Evolutionary conservation across 2,329 filamentous ascomycete species (phyloP).

Genomic region (Epichloe uncinata): DNA sequence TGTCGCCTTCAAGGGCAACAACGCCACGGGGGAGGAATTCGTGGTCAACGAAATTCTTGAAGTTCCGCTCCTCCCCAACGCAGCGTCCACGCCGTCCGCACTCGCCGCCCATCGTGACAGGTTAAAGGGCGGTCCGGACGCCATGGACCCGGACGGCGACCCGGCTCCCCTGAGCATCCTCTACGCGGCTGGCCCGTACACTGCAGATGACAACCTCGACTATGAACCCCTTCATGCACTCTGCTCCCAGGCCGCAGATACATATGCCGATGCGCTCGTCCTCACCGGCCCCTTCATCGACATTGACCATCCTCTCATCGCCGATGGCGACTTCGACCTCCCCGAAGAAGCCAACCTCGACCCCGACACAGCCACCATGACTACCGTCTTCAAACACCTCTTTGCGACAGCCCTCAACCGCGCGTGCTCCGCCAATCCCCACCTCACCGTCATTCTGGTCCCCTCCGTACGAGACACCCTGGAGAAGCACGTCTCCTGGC

Average conservation of each 20-base stretch:
- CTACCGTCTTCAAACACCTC: constrained; percentile 69
- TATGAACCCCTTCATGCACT: constrained; percentile 78
- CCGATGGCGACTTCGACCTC: constrained; percentile 65
- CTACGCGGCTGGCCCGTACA: constrained; percentile 78
- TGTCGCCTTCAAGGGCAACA: constrained; percentile 74
- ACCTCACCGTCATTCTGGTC: constrained; percentile 67
- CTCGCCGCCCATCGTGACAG: constrained; percentile 58
- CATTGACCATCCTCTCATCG: constrained; percentile 76
- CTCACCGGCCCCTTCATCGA: constrained; percentile 84
- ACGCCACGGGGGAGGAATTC: constrained; percentile 75
- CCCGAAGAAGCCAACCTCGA: constrained; percentile 52
- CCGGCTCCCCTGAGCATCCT: constrained; percentile 62
- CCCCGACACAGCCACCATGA: constrained; percentile 65
- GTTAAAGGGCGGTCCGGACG: constrained; percentile 50
- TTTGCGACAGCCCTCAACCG: constrained; percentile 61
- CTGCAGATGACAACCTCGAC: constrained; percentile 79
- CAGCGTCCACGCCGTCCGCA: constrained; percentile 53
- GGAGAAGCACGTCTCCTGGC: constrained; percentile 77
- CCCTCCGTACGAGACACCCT: constrained; percentile 76
- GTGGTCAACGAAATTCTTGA: constrained; percentile 63
- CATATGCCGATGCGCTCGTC: constrained; percentile 64
- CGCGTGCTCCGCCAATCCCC: constrained; percentile 56
- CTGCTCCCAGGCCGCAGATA: constrained; percentile 62
- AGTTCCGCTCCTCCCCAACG: constrained; percentile 59
- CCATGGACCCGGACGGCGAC: constrained; percentile 38